Evolutionary conservation across 2,329 filamentous ascomycete genomes (phyloP), one percentile per base, ranked within the genome.

Genomic region (Aspergillus calidoustus): DNA sequence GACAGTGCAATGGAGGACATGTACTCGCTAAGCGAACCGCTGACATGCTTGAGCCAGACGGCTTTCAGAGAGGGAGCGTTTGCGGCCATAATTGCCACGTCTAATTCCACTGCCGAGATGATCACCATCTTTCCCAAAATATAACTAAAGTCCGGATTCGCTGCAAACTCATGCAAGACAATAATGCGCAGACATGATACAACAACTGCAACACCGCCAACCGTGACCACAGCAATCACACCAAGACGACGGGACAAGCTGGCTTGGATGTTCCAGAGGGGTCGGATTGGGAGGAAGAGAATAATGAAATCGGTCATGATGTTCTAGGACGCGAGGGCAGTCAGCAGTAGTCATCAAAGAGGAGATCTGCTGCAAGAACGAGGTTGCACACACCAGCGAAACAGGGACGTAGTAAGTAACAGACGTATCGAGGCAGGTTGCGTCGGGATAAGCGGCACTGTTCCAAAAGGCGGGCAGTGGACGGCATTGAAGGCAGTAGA

Each of bases 151-250:
- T 54, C 48, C 9, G 58, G 41, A n/a, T 44, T 50, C 4, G 48
- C 54, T 4, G 52, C 58, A 17, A 60, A 54, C n/a, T 55, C 41
- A 19, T 54, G 46, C 4, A 60, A 52, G 22, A 60, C 58, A 52
- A 55, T 60, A 22, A 56, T 44, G 11, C 58, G 58, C n/a, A 60
- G 60, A 41, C 57, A 53, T 22, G 60, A 59, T 7, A 62, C 60
- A 1, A 62, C 22, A 2, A 62, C 46, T 1, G 60, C 57, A 7
- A 44, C 19, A 7, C 55, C 56, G 8, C 60, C 60, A 31, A 59
- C 55, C 13, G 60, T 54, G 34, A 59, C 52, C 28, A 57, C 57
- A 15, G 22, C 55, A 19, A 62, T 59, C n/a, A 62, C 34, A 5
- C 55, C 55, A 17, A 62, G 19, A 17, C 60, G 55, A 1, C 55